These are phyloP conservation scores for Ascoidea tarda DNA, from an alignment of 805 yeast species.

Conservation along the genomic window DNA sequence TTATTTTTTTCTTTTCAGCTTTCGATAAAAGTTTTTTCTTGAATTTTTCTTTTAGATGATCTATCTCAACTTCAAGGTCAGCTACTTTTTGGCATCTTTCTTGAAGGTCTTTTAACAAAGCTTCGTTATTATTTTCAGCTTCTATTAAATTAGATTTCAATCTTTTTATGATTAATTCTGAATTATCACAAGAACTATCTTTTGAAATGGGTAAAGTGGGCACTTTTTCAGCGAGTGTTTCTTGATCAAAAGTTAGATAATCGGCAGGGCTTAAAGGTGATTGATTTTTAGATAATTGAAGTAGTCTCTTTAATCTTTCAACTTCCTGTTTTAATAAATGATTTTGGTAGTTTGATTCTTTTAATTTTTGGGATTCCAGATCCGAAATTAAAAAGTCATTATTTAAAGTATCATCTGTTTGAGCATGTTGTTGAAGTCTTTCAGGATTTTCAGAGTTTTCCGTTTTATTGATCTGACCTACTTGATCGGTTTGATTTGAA, in stretches of 20 bases:
- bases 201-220: no score
- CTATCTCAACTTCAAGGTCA: conserved; percentile 29
- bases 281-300: no score
- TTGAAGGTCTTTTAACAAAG: conserved; percentile 14
- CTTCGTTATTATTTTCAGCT: conserved; percentile 4
- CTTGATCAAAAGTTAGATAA: conserved; percentile 1
- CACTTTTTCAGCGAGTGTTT: no score
- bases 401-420: no score
- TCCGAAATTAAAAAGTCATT: no score
- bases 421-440: conserved; percentile 9
- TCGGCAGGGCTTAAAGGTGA: conserved; percentile 7
- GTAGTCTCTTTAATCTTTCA: background rate
- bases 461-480: background rate
- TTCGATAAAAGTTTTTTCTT: conserved; percentile 13
- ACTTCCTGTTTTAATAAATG: conserved; percentile 9
- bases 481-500: no score
- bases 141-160: background rate
- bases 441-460: background rate
- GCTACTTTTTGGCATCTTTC: conserved; percentile 16
- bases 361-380: conserved; percentile 9
- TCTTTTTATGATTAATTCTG: conserved; percentile 1
- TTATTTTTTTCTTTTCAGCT: conserved; percentile 32
- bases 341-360: conserved; percentile 3
- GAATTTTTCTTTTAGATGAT: conserved; percentile 21
- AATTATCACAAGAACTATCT: conserved; percentile 12